A percentile compares a stretch with the other conserved stretches of the same genome.
Conservation (phyloP, 345 rosid genomes). For the Lumnitzera littorea region DNA sequence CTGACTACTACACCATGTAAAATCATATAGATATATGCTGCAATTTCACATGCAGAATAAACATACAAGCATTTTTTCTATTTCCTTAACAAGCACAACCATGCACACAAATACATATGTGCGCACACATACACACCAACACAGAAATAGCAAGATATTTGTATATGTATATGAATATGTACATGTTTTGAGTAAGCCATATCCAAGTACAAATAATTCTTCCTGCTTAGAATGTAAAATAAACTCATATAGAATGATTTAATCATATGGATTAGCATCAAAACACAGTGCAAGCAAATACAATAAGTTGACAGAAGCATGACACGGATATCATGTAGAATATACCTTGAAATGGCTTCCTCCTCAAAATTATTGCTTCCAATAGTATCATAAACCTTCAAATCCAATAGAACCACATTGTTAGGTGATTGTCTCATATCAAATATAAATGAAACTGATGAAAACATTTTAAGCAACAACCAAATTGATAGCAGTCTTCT, state of each 20-base stretch:
- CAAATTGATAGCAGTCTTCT: neutral
- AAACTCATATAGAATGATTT: neutral
- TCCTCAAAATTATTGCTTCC: constrained; percentile 75
- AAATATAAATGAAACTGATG: neutral
- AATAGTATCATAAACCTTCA: constrained; percentile 81
- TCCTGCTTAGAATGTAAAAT: neutral
- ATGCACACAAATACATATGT: no score
- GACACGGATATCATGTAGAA: neutral
- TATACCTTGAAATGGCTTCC: constrained; percentile 60
- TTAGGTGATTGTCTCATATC: neutral
- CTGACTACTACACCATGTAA: no score
- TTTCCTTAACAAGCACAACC: no score
- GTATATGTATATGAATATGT: no score
- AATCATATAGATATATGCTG: no score
- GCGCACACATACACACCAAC: no score
- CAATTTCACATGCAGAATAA: no score
- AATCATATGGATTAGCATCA: neutral
- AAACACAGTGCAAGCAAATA: neutral
- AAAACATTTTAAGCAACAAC: neutral
- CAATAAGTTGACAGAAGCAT: neutral
- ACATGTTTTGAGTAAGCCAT: no score
- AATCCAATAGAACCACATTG: constrained; percentile 10
- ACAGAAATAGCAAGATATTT: no score
- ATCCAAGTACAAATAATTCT: no score
- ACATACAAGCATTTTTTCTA: no score